Percentiles rank a stretch among this genome's conserved stretches.
Conservation (phyloP, 2,329 filamentous ascomycete species). For the Phoma sp. region DNA sequence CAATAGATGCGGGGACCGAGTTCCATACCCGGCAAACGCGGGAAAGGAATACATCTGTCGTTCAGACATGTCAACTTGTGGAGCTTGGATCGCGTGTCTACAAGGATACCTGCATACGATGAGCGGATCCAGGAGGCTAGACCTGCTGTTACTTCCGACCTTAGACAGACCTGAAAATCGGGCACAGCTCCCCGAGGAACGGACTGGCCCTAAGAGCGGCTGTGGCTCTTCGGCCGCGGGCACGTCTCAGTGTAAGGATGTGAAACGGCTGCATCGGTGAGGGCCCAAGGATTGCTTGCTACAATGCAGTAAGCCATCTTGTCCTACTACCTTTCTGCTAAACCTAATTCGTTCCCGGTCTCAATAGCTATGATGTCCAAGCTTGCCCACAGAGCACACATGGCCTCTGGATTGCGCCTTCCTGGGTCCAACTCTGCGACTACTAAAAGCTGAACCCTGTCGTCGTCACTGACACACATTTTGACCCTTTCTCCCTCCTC, state of each 20-base stretch:
- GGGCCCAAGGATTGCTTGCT: conserved; percentile 36
- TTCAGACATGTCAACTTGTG: conserved; percentile 28
- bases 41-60: conserved; percentile 32
- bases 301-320: conserved; percentile 37
- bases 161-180: conserved; percentile 37
- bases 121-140: conserved; percentile 32
- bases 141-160: conserved; percentile 31
- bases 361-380: conserved; percentile 29
- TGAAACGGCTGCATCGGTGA: conserved; percentile 41
- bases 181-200: conserved; percentile 40
- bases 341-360: conserved; percentile 26
- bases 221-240: conserved; percentile 33
- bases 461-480: conserved; percentile 17
- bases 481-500: conserved; percentile 5
- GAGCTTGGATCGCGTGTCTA: conserved; percentile 39
- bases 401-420: conserved; percentile 32
- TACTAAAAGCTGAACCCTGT: conserved; percentile 32
- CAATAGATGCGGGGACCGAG: conserved; percentile 20
- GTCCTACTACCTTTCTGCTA: conserved; percentile 34
- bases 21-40: conserved; percentile 35
- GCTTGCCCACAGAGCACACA: conserved; percentile 35
- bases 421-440: conserved; percentile 10
- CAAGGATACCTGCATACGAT: conserved; percentile 36
- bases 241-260: conserved; percentile 30
- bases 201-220: conserved; percentile 32